These are phyloP conservation scores for Ramalina intermedia DNA, from an alignment of 495 filamentous ascomycete genomes.

Conservation along the genomic window DNA sequence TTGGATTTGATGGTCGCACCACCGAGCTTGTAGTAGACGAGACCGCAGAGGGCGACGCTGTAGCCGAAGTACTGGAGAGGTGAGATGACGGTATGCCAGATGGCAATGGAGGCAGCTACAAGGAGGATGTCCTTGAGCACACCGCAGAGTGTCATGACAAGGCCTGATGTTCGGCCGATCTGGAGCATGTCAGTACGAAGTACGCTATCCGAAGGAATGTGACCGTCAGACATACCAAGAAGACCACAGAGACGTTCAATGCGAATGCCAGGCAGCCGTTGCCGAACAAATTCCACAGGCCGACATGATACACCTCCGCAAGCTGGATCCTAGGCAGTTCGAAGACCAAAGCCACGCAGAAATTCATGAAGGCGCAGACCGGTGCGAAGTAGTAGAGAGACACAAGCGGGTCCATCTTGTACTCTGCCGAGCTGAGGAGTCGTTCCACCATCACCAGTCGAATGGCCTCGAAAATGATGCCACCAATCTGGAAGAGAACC, in stretches of 20 bases:
- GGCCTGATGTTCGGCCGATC: constrained; percentile 95
- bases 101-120: constrained; percentile 72
- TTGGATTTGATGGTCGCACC: constrained; percentile 70
- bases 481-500: constrained; percentile 54
- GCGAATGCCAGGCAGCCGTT: constrained; percentile 66
- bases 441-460: constrained; percentile 68
- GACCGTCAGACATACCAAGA: constrained; percentile 42
- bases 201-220: neutral
- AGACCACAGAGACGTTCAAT: constrained; percentile 63
- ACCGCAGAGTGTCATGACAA: constrained; percentile 94
- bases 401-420: constrained; percentile 73
- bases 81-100: constrained; percentile 76
- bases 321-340: constrained; percentile 42
- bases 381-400: constrained; percentile 79
- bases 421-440: constrained; percentile 49
- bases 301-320: constrained; percentile 39
- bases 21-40: constrained; percentile 96
- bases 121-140: constrained; percentile 98
- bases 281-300: constrained; percentile 39
- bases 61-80: constrained; percentile 88
- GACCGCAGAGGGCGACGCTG: constrained; percentile 73
- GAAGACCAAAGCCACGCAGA: constrained; percentile 43
- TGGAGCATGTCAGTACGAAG: constrained; percentile 19
- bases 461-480: constrained; percentile 59
- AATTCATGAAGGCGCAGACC: constrained; percentile 62